phyloP scores from a whole-genome alignment of 1,284 basidiomycete species.

The Heimioporus punctisporus region DNA sequence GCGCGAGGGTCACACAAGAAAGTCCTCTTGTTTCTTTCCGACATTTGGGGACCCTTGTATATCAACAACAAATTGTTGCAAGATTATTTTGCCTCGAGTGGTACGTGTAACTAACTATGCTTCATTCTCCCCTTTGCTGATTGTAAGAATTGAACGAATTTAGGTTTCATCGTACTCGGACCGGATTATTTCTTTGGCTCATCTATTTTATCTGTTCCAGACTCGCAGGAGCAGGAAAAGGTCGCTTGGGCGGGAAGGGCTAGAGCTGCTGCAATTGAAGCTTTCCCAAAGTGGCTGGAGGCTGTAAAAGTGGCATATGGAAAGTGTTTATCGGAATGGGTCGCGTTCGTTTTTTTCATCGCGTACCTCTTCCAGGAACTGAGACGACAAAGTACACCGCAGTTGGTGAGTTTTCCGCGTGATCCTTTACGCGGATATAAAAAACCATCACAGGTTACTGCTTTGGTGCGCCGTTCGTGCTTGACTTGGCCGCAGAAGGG shows the following conservation, averaged over 20 bases:
- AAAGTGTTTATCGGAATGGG: neutral
- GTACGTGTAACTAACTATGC: no score
- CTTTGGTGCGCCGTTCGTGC: slow-evolving; percentile 53
- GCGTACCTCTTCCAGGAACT: slow-evolving; percentile 4
- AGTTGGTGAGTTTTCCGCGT: slow-evolving; percentile 35
- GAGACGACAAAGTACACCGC: slow-evolving; percentile 33
- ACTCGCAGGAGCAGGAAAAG: slow-evolving; percentile 2
- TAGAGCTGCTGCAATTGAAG: slow-evolving; percentile 3
- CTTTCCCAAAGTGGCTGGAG: slow-evolving; percentile 24
- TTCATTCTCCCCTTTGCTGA: no score
- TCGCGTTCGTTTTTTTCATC: neutral
- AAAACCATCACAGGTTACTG: slow-evolving; percentile 45
- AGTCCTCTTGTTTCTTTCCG: slow-evolving; percentile 51
- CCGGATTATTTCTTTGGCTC: slow-evolving; percentile 27
- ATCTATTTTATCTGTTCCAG: slow-evolving; percentile 1
- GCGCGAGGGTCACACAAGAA: slow-evolving; percentile 28
- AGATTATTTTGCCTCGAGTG: slow-evolving; percentile 51
- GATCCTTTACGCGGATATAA: neutral
- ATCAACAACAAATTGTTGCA: slow-evolving; percentile 51
- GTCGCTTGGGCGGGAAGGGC: slow-evolving; percentile 5
- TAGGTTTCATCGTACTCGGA: slow-evolving; percentile 26
- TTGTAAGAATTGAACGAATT: neutral
- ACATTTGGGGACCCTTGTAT: slow-evolving; percentile 48
- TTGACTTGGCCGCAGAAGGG: slow-evolving; percentile 45
- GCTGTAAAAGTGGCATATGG: slow-evolving; percentile 20